Evolutionary conservation across 768 basidiomycete genomes (phyloP), one percentile per base, ranked within the genome.

Genomic region (Suillus subalutaceus): DNA sequence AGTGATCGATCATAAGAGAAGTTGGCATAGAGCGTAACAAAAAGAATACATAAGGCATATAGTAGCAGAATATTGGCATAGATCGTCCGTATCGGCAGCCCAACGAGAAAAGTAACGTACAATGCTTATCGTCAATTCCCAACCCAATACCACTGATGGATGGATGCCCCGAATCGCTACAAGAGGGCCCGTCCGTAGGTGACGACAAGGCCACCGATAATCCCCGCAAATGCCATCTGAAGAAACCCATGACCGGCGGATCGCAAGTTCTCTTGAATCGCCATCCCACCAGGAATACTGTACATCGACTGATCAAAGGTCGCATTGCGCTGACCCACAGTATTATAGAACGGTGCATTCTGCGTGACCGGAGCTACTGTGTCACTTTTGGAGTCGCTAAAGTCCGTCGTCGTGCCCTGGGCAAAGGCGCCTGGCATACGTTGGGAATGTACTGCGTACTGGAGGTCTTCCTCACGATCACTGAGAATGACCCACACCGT

Each of bases 401-500:
- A 71, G 18, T 20, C 18, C 3, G 41, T 12, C 12, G 10, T 41
- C 16, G 41, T 43, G 18, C 26, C 26, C 30, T 30, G 41, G 6
- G 43, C 40, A 41, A 77, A 66, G 38, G 68, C 70, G 10, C 77
- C 77, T 26, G 77, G 76, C 77, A 77, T 77, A 57, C 71, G 76
- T 58, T 77, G 76, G 41, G 73, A 74, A 65, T 77, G 73, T 43
- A 77, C 64, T 16, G 77, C 77, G 23, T 77, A 77, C 63, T 69
- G 72, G 63, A 77, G 67, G 62, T 78, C 76, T 66, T 77, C 77
- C n/a, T 73, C 50, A 20, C 70, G 63, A 62, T 78, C 76, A 35
- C 76, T 77, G 63, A 77, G 68, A 53, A 77, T 62, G 53, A 77
- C 74, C 76, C 76, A 77, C 16, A 72, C 73, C 4, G 77, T 77